A percentile compares a stretch with the other conserved stretches of the same genome.
phyloP scores from a whole-genome alignment of 2,329 filamentous ascomycete genomes.

The Corinectria fuckeliana region DNA sequence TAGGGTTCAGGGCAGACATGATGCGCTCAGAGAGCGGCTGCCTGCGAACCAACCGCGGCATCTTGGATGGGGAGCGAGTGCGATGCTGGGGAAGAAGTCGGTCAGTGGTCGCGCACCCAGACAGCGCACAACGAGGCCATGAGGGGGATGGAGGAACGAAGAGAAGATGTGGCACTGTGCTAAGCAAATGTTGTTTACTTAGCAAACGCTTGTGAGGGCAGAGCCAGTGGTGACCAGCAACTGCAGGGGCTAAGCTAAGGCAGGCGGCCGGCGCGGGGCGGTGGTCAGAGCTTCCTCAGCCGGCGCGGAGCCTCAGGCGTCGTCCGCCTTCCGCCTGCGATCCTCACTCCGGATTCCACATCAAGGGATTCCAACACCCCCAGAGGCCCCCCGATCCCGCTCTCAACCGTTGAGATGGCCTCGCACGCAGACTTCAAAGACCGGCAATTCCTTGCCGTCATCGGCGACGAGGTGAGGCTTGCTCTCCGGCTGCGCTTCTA shows the following conservation, averaged over 20 bases:
- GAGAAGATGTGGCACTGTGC: background rate
- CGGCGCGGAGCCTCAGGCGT: constrained; percentile 34
- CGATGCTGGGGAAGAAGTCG: background rate
- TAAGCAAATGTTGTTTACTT: constrained; percentile 41
- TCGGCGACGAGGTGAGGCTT: constrained; percentile 84
- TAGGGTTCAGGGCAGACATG: constrained; percentile 79
- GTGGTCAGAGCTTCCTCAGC: constrained; percentile 39
- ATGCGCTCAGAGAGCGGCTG: constrained; percentile 82
- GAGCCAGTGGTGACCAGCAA: constrained; percentile 28
- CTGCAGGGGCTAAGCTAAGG: constrained; percentile 26
- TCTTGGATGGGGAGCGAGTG: constrained; percentile 42
- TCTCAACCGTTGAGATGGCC: constrained; percentile 47
- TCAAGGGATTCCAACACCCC: constrained; percentile 21
- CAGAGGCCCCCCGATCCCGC: constrained; percentile 2
- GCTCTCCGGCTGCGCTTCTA: background rate
- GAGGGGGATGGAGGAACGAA: constrained; percentile 2
- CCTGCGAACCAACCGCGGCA: constrained; percentile 82
- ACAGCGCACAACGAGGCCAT: background rate
- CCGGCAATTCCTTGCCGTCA: constrained; percentile 94
- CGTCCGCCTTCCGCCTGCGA: constrained; percentile 16
- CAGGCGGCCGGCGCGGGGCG: constrained; percentile 31
- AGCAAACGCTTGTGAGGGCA: constrained; percentile 28
- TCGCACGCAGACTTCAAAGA: constrained; percentile 73
- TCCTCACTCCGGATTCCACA: constrained; percentile 24
- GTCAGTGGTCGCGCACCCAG: constrained; percentile 8